A percentile compares a stretch with the other conserved stretches of the same genome.
Evolutionary conservation across 208 protist species (phyloP).

Genomic region (Trypanosoma scelopori): DNA sequence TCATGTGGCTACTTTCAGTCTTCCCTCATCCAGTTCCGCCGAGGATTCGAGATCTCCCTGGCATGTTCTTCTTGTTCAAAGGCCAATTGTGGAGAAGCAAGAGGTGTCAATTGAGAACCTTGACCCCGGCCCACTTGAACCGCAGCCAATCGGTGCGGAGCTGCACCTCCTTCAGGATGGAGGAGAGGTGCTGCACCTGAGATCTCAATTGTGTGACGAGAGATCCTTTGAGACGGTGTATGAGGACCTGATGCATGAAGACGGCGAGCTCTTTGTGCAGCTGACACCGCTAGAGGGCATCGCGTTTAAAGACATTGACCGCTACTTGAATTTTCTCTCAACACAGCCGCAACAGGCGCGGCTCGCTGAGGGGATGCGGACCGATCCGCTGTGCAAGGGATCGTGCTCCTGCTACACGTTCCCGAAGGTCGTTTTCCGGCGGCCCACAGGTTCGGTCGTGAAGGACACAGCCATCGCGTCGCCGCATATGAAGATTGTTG

Average conservation of each 20-base stretch:
- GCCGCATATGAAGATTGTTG: constrained; percentile 39
- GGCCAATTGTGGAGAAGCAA: constrained; percentile 38
- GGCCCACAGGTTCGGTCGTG: constrained; percentile 41
- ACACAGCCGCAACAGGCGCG: background rate
- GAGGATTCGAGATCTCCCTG: constrained; percentile 7
- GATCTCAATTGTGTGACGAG: constrained; percentile 46
- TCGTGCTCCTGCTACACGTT: constrained; percentile 65
- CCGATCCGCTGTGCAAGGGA: constrained; percentile 37
- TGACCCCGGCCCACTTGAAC: constrained; percentile 31
- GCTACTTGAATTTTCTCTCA: constrained; percentile 34
- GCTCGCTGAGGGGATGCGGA: background rate
- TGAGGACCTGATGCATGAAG: constrained; percentile 66
- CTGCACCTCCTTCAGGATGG: constrained; percentile 66
- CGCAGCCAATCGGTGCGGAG: constrained; percentile 59
- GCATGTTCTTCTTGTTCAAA: constrained; percentile 58
- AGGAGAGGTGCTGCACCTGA: constrained; percentile 62
- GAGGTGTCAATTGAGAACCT: constrained; percentile 41
- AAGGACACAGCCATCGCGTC: constrained; percentile 65
- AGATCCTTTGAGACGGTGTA: constrained; percentile 46
- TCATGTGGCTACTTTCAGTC: constrained; percentile 42
- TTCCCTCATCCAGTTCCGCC: background rate
- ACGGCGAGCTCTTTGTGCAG: constrained; percentile 78
- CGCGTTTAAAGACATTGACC: constrained; percentile 67
- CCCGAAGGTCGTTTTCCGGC: constrained; percentile 59
- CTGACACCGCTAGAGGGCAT: constrained; percentile 74